Evolutionary conservation across 1,284 basidiomycete genomes (phyloP).

Genomic region (Tylopilus microsporus): DNA sequence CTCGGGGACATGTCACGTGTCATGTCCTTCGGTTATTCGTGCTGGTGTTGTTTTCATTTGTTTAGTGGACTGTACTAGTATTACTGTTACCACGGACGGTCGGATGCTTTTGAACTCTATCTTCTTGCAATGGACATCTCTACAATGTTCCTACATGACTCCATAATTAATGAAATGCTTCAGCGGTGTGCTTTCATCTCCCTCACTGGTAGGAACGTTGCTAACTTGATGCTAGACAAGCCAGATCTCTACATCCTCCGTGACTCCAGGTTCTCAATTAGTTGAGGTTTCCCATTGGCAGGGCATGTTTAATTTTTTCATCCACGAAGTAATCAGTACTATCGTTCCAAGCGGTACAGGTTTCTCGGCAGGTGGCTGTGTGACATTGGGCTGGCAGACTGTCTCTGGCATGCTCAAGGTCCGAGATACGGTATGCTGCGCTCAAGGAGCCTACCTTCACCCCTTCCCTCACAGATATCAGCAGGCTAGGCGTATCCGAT

Average conservation of each 20-base stretch:
- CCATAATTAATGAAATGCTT: slow-evolving; percentile 1
- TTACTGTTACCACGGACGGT: neutral
- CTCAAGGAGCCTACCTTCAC: slow-evolving; percentile 21
- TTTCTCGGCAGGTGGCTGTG: slow-evolving; percentile 25
- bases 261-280: neutral
- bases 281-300: neutral
- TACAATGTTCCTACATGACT: neutral
- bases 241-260: no score
- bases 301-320: neutral
- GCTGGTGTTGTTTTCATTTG: neutral
- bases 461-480: slow-evolving; percentile 56
- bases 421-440: neutral
- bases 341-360: neutral
- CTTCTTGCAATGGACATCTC: neutral
- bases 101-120: neutral
- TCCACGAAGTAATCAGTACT: neutral
- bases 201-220: neutral
- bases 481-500: slow-evolving; percentile 51
- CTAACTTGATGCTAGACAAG: slow-evolving; percentile 1
- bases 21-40: neutral
- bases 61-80: slow-evolving; percentile 3
- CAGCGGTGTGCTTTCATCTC: slow-evolving; percentile 11
- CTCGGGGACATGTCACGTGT: neutral
- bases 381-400: slow-evolving; percentile 14
- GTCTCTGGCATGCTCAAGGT: slow-evolving; percentile 13